Evolutionary conservation across 1,139 yeast species (phyloP), one percentile per base, ranked within the genome.

Genomic region (Debaryomyces fabryi): DNA sequence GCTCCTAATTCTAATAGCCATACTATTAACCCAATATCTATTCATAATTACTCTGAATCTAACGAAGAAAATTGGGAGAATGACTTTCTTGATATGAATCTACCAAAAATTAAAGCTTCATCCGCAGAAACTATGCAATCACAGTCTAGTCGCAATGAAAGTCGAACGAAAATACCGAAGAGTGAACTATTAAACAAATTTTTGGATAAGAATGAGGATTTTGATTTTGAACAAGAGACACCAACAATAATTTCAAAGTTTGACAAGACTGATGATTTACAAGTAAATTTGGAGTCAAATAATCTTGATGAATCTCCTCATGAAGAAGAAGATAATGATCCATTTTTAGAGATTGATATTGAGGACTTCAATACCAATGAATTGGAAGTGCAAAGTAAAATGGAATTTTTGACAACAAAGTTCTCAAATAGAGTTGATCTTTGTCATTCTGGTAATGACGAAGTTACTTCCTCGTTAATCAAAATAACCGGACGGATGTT

Each of bases 301-400:
- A 30, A 36, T 15, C 10, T 46, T 6, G 20, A 32, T 7, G 37
- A 13, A 10, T 38, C 21, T 9, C 52, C 49, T n/a, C 24, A 24
- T 7, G 45, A 41, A 13, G 50, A 54, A 15, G 75, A 64, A 23
- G 74, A 67, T 7, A 52, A 56, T 0, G 79, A 75, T 53, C 79
- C 79, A 5, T 74, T 76, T 49, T 58, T 68, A 25, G 64, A 71
- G 24, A 61, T 76, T 30, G 79, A 74, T 30, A 59, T 74, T 34
- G 77, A 74, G 24, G 65, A 66, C 45, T 73, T 73, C 50, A 78
- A 74, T 52, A 73, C 78, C 6, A 70, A 71, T 49, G 81, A 76
- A 45, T 58, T 74, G 21, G 79, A 74, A 52, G 65, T 74, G 32
- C 78, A 73, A 52, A 64, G 66, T 41, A 74, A 75, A 52, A 74